Evolutionary conservation across 129 eudicot species (phyloP).

Genomic region (Arctium minus): DNA sequence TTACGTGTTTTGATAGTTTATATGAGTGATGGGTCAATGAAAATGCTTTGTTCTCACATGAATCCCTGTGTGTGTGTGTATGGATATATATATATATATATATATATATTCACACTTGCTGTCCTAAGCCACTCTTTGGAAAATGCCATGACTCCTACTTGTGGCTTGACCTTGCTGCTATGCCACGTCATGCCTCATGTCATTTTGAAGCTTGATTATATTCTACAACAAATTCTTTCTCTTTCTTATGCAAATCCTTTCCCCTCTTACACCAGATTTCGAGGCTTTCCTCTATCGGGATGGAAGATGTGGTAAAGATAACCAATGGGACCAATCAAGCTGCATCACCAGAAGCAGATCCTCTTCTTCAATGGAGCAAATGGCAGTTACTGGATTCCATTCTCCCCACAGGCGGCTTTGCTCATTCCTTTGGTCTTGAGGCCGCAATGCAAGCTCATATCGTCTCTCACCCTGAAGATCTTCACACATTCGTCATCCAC

Average conservation of each 20-base stretch:
- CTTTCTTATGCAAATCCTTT: background rate
- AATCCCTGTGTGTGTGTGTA: no score
- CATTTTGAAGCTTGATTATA: no score
- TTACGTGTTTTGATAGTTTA: no score
- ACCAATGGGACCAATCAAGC: background rate
- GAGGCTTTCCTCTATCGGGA: constrained; percentile 1
- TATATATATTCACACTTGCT: background rate
- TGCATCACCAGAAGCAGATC: background rate
- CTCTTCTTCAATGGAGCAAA: constrained; percentile 72
- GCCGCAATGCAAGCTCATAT: constrained; percentile 72
- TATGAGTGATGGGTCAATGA: no score
- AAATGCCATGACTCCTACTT: background rate
- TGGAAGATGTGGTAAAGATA: constrained; percentile 22
- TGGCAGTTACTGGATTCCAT: constrained; percentile 92
- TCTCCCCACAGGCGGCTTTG: constrained; percentile 96
- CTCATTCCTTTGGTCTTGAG: constrained; percentile 91
- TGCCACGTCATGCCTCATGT: no score
- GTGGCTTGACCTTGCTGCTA: no score
- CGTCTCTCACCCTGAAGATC: constrained; percentile 58
- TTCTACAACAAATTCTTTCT: background rate
- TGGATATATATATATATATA: no score
- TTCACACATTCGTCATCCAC: constrained; percentile 51
- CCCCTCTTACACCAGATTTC: background rate
- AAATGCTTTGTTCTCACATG: no score
- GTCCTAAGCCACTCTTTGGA: background rate